These are phyloP conservation scores for Fusarium poae DNA, from an alignment of 2,329 filamentous ascomycete genomes.

Conservation along the genomic window DNA sequence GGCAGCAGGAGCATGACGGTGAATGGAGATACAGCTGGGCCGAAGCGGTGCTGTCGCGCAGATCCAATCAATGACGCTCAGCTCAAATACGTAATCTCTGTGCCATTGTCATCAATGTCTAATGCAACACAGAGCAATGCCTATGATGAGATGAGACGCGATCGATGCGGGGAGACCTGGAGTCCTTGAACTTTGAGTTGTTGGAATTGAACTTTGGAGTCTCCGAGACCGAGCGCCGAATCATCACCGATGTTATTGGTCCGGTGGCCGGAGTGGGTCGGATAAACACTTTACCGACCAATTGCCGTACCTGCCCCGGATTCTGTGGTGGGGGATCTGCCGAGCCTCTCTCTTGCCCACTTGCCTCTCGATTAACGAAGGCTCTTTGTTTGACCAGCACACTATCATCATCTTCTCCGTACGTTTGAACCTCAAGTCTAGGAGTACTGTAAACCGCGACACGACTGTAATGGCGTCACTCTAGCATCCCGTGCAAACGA, in stretches of 20 bases:
- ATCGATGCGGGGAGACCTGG: conserved; percentile 49
- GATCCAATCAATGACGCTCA: conserved; percentile 42
- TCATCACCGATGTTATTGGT: conserved; percentile 36
- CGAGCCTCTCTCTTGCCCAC: conserved; percentile 17
- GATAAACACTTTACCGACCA: conserved; percentile 47
- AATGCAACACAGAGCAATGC: conserved; percentile 15
- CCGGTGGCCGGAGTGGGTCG: conserved; percentile 22
- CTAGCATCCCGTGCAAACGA: conserved; percentile 26
- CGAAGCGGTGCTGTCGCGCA: conserved; percentile 3
- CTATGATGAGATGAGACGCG: conserved; percentile 21
- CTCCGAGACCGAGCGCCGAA: conserved; percentile 27
- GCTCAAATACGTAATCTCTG: conserved; percentile 28
- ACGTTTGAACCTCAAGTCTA: background rate
- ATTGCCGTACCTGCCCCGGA: conserved; percentile 25
- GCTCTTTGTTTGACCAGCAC: conserved; percentile 10
- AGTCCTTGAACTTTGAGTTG: conserved; percentile 42
- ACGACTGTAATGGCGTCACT: conserved; percentile 33
- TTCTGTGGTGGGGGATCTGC: conserved; percentile 39
- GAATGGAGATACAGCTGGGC: conserved; percentile 8
- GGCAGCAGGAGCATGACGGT: conserved; percentile 44
- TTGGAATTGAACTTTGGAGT: conserved; percentile 31
- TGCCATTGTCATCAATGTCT: conserved; percentile 35
- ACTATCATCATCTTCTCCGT: conserved; percentile 3
- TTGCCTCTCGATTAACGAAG: conserved; percentile 7
- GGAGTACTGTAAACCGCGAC: background rate